Evolutionary conservation across 164 flowering plant genomes (phyloP), one percentile per base, ranked within the genome.

Genomic region (Liriodendron chinense): DNA sequence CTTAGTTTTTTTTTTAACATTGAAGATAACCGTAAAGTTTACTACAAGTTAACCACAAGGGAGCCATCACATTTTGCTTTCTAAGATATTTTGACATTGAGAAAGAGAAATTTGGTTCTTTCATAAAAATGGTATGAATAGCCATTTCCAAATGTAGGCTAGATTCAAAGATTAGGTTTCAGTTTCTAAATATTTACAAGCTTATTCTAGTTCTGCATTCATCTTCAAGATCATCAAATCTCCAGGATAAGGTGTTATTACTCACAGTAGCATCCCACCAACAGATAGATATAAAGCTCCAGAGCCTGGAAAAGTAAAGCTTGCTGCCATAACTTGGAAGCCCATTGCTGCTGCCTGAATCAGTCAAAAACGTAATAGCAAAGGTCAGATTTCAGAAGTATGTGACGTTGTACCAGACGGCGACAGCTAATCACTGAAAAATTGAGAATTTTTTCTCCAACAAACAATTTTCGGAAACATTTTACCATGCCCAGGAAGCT

Each of bases 231-330:
- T 53, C 72, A 70, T 70, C 8, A 59, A 70, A 20, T 14, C 50
- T 7, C 69, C 69, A 26, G 50, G 71, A 13, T 62, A 78, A 66
- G 49, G 61, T 34, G 20, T 50, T 22, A 77, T 22, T 66, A 89
- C 99, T 92, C 77, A 96, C 99, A 94, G 56, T 24, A 94, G 83
- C 89, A 89, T 93, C 76, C 99, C 97, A 70, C 94, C 94, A 79
- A 96, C 91, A 72, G 98, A 91, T 56, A 96, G 70, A 82, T 82
- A 92, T 71, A 89, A 48, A 6, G 84, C 86, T 70, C 74, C 85
- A 72, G 84, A 75, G 56, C 65, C 68, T 47, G 86, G 25, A 9
- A 79, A 43, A 74, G 72, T 76, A 22, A 83, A 72, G 79, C 90
- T 86, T 75, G 95, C 89, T 10, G 89, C 96, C 68, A 79, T 66